phyloP scores from a whole-genome alignment of 2,329 filamentous ascomycete species.

The Cladosporium sp. region DNA sequence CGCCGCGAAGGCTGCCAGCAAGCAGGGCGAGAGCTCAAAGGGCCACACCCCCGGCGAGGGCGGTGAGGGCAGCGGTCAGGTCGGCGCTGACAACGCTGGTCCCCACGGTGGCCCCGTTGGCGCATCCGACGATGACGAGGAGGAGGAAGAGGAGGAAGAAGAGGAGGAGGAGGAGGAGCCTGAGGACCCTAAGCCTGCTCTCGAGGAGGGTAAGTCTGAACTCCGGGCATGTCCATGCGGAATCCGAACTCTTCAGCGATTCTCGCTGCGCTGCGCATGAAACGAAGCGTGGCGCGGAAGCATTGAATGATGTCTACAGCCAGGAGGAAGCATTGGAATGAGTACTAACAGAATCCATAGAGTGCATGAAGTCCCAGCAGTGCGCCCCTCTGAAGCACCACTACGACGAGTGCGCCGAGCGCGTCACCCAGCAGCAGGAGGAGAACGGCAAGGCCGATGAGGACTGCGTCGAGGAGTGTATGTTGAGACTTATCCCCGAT shows the following conservation, averaged over 20 bases:
- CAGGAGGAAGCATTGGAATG: not conserved
- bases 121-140: conserved; percentile 50
- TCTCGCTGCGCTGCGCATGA: not conserved
- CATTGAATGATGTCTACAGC: not conserved
- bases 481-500: conserved; percentile 43
- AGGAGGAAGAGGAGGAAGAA: conserved; percentile 64
- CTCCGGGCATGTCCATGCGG: not conserved
- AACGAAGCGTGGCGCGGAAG: not conserved
- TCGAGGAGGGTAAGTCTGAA: conserved; percentile 81
- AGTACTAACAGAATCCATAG: conserved; percentile 49
- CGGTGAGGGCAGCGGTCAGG: conserved; percentile 32
- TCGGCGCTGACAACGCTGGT: conserved; percentile 27
- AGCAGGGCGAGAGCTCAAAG: conserved; percentile 23
- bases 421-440: conserved; percentile 73
- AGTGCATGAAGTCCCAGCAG: conserved; percentile 82
- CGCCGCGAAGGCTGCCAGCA: conserved; percentile 34
- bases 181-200: conserved; percentile 74
- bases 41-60: conserved; percentile 32
- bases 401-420: conserved; percentile 96
- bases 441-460: conserved; percentile 76
- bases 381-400: conserved; percentile 93
- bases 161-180: conserved; percentile 81
- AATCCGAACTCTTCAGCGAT: not conserved
- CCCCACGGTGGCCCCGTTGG: conserved; percentile 33
- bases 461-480: conserved; percentile 99